Evolutionary conservation across 2,329 filamentous ascomycete species (phyloP).

Genomic region (Neurospora sp.): DNA sequence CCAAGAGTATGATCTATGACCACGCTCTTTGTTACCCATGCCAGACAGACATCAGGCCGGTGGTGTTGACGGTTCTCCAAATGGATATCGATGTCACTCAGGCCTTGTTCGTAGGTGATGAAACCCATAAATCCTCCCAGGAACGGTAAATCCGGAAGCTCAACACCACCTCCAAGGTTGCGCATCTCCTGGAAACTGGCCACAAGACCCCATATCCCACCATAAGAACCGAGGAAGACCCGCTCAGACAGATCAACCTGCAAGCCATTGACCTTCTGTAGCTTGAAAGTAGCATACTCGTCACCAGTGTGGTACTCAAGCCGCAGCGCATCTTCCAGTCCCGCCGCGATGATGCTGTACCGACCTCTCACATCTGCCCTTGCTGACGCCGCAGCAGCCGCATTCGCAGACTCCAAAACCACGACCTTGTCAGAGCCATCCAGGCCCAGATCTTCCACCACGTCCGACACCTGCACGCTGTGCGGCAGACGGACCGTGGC

Average conservation of each 20-base stretch:
- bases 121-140: conserved; percentile 80
- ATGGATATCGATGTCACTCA: conserved; percentile 47
- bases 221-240: conserved; percentile 18
- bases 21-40: conserved; percentile 68
- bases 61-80: conserved; percentile 26
- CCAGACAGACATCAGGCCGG: conserved; percentile 63
- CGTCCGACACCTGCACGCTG: conserved; percentile 40
- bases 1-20: conserved; percentile 63
- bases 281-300: conserved; percentile 25
- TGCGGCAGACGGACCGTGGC: conserved; percentile 33
- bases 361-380: conserved; percentile 42
- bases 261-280: conserved; percentile 5
- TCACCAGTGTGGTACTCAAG: conserved; percentile 48
- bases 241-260: conserved; percentile 17
- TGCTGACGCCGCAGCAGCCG: conserved; percentile 31
- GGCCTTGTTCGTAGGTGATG: conserved; percentile 73
- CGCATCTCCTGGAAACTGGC: conserved; percentile 33
- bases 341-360: conserved; percentile 65
- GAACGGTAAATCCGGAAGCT: conserved; percentile 44
- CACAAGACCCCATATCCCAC: conserved; percentile 41
- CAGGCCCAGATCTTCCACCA: conserved; percentile 41
- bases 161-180: conserved; percentile 15
- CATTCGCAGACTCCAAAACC: conserved; percentile 51
- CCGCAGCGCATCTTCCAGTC: conserved; percentile 45
- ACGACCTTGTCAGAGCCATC: conserved; percentile 39